Evolutionary conservation across 1,284 basidiomycete genomes (phyloP).

Genomic region (Ceratobasidium sp.): DNA sequence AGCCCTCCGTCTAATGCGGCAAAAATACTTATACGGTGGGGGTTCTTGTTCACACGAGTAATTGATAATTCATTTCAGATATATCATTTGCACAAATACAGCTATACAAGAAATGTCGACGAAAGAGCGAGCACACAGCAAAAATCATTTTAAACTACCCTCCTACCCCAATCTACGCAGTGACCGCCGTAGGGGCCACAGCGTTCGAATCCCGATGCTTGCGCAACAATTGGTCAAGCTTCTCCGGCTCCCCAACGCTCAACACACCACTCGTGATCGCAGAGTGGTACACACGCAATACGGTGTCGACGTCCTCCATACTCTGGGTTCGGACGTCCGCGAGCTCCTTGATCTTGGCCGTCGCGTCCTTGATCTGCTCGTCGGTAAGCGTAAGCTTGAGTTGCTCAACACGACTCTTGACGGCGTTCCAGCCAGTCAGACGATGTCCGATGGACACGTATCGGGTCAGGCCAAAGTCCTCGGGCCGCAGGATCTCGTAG

Average conservation of each 20-base stretch:
- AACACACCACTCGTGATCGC: constrained; percentile 89
- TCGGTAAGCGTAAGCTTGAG: constrained; percentile 88
- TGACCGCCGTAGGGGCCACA: neutral
- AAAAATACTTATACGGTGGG: no score
- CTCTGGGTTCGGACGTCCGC: constrained; percentile 98
- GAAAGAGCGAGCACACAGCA: constrained; percentile 17
- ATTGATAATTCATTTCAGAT: constrained; percentile 5
- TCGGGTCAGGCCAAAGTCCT: constrained; percentile 97
- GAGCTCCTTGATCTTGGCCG: constrained; percentile 99
- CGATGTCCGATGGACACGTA: constrained; percentile 99
- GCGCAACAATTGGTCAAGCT: constrained; percentile 82
- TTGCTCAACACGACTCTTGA: constrained; percentile 99
- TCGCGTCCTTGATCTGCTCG: constrained; percentile 96
- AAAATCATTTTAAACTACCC: neutral
- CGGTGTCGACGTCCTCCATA: constrained; percentile 98
- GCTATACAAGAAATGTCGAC: constrained; percentile 24
- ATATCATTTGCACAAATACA: constrained; percentile 12
- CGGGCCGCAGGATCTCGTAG: constrained; percentile 97
- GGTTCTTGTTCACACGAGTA: neutral
- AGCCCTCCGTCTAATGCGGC: no score
- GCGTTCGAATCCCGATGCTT: constrained; percentile 66
- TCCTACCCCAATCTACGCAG: neutral
- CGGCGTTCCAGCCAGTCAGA: constrained; percentile 97
- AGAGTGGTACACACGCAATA: constrained; percentile 94
- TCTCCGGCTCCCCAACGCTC: constrained; percentile 86